Base-by-base conservation (phyloP, 2,329 filamentous ascomycete genomes). In the Epichloe typhina region DNA sequence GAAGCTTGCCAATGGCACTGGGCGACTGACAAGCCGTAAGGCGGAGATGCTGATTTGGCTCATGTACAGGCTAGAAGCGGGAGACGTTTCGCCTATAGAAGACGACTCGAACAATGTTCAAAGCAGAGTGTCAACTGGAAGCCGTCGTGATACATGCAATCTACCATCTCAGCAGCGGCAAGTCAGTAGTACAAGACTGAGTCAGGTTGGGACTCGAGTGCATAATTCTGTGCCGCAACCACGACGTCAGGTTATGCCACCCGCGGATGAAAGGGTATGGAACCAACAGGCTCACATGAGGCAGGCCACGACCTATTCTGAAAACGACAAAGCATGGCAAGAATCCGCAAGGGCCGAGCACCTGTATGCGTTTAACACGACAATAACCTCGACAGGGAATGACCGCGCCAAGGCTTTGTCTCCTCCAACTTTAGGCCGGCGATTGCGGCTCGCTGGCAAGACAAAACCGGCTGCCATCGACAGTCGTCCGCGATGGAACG, bases 401-500 rank as follows among this genome's bases (percentile, higher is more conserved):
- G 56, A 42, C 23, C 55, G 54, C 42, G 47, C 55, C 55, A 60
- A 55, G 59, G 65, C 57, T 41, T 48, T 58, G 15, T 55, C 60
- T 4, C 55, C 57, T 3, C 55, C 58, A 8, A 61, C 65, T 3
- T 60, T 68, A 46, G 64, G 66, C 8, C 61, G 66, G 51, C 63
- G 66, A 12, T 59, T 67, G 51, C 61, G 64, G 11, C 59, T 64
- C 33, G 52, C 64, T 46, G 59, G 61, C 40, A 61, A 66, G 66
- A 57, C 65, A 60, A 55, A 69, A 60, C 64, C 56, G 59, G 68
- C 58, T 55, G 62, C 58, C 54, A 31, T 70, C 49, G 70, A 74
- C 26, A 69, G 61, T 48, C 71, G 73, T 21, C 79, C 81, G 5
- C 73, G 81, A 52, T 89, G 86, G 86, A 83, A 82, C 58, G 85